Base-by-base conservation (phyloP, 306 rosid genomes). In the Fragaria ananassa region DNA sequence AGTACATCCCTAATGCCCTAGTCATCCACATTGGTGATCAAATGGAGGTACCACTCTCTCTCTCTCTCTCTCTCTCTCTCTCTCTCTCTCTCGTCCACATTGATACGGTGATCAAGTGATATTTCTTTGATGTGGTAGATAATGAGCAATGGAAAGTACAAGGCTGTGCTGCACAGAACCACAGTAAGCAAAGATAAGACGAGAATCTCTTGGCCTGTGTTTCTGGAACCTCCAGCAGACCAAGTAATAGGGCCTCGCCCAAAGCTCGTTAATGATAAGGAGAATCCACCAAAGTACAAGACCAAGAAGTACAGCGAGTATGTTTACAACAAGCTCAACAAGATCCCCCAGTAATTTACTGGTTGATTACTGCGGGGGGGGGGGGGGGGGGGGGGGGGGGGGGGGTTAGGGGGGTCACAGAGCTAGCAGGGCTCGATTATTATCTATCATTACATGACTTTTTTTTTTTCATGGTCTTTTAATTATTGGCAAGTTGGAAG, bases 11-110 rank as follows among this genome's bases (percentile, higher is more conserved):
- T 14, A 88, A 93, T 72, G 96, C 98, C 50, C 81, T 93, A 0
- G 84, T 93, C 77, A 39, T 93, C 76, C 98, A 91, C 79, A 79
- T 93, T 37, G 98, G 98, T 0, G 98, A 93, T 64, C 98, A 90
- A 70, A 58, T 89, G 66, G 92, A 93, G 94, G 97, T 92, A 81
- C 11, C 11, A 11, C 29, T 47, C 71, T 42, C 17, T 41, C 34
- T 41, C 35, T 42, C 45, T 31, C 10, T 1, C 11, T 19, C 45
- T 47, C 71, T 42, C 17, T 41, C 3, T 1, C 11, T 19, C 45
- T 47, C 71, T 42, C 17, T 41, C 34, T 42, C 35, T 42, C 45
- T 8, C 25, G 1, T 10, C 13, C 3, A 44, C 47, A 44, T 42
- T 7, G 11, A 8, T 2, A 0, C 1, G 10, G 2, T 1, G 11